These are phyloP conservation scores for Corylus heterophylla DNA, from an alignment of 306 rosid genomes.

Conservation along the genomic window DNA sequence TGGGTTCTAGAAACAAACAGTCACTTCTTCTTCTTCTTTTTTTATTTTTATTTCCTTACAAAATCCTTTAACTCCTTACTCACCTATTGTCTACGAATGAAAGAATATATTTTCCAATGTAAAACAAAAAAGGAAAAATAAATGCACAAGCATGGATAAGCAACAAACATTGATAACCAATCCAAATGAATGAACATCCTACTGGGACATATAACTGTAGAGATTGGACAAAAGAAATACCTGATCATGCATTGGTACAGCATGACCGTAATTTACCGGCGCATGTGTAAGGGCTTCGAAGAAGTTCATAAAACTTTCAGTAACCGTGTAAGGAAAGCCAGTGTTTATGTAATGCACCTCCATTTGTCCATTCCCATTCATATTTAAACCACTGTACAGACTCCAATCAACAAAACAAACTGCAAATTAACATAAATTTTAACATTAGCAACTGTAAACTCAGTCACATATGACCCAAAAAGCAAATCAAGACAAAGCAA, in stretches of 20 bases:
- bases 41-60: neutral
- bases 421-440: slow-evolving; percentile 11
- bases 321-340: slow-evolving; percentile 64
- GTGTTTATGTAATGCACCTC: slow-evolving; percentile 70
- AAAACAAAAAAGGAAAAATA: slow-evolving; percentile 2
- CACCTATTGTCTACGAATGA: neutral
- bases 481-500: neutral
- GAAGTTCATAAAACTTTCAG: slow-evolving; percentile 69
- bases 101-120: neutral
- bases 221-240: slow-evolving; percentile 29
- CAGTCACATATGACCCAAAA: neutral
- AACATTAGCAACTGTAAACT: neutral
- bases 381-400: slow-evolving; percentile 28
- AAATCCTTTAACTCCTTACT: neutral
- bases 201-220: neutral
- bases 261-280: slow-evolving; percentile 52
- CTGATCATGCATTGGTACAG: slow-evolving; percentile 73
- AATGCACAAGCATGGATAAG: slow-evolving; percentile 18
- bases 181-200: slow-evolving; percentile 27
- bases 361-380: slow-evolving; percentile 80
- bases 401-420: slow-evolving; percentile 25
- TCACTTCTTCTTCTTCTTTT: too few species aligned
- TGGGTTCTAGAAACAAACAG: neutral
- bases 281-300: slow-evolving; percentile 61
- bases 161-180: slow-evolving; percentile 7